Evolutionary conservation across 108 stramenopile genomes (phyloP), one percentile per base, ranked within the genome.

Genomic region (Cyclotella choctawhatcheeana): DNA sequence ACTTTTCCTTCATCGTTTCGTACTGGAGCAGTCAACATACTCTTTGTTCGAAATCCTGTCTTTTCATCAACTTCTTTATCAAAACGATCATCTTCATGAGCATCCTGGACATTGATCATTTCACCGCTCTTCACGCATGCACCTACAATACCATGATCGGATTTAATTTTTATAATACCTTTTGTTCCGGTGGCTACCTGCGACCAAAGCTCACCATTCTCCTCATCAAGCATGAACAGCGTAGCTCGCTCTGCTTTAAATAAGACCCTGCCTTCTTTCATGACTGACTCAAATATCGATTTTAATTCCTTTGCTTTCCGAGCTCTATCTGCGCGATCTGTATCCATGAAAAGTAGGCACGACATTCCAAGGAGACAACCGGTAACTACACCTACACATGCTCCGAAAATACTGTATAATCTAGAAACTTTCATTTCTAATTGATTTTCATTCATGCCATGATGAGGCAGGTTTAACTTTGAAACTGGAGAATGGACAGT

Each of bases 281-380:
- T 86, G 43, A 86, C 71, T 25, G 84, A 69, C 56, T 75, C 72
- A 60, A 89, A 85, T 25, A 89, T 85, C 13, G 84, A 77, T 67
- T 85, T 31, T 14, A 89, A 52, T 60, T 89, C 89, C 44, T 85
- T 87, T 40, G 86, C 84, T 53, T 82, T 89, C 54, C 81, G 76
- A 20, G 84, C 87, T 27, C 88, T 40, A 24, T 93, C 92, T 8
- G 71, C 84, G 25, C 58, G 47, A 31, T 93, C 89, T 1, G 89
- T 89, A 60, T 95, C 94, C 84, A 93, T 88, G 51, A 94, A 87
- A 0, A 94, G 35, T 33, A 96, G 77, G 58, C 88, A 83, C 7
- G 69, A 70, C 92, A 94, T 93, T 21, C 95, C 95, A 59, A 96
- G 43, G 10, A 94, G 44, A 67, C 95, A 96, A 8, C 95, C 95